A percentile compares a stretch with the other conserved stretches of the same genome.
Conservation (phyloP, 306 rosid genomes). For the Alnus rubra region DNA sequence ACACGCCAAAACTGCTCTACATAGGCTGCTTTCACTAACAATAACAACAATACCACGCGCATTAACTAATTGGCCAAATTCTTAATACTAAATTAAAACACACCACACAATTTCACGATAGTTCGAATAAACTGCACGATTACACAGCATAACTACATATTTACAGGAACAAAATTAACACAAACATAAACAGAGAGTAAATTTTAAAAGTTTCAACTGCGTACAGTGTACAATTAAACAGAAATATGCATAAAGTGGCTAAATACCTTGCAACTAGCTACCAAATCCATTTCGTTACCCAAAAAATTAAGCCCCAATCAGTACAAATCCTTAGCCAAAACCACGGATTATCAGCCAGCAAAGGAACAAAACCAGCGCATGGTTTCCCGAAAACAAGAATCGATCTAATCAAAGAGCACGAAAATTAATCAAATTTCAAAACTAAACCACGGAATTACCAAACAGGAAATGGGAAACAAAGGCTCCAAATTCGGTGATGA, state of each 20-base stretch:
- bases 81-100: neutral
- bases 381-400: constrained; percentile 22
- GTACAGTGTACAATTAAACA: neutral
- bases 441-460: neutral
- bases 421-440: constrained; percentile 14
- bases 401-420: constrained; percentile 37
- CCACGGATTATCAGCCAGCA: constrained; percentile 16
- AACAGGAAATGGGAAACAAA: neutral
- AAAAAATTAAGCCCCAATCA: neutral
- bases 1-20: neutral
- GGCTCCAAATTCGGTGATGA: neutral
- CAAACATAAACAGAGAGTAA: neutral
- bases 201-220: neutral
- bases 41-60: neutral
- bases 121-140: neutral
- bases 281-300: constrained; percentile 49
- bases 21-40: neutral
- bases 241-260: neutral
- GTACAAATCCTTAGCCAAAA: neutral
- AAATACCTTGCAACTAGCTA: constrained; percentile 59
- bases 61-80: neutral
- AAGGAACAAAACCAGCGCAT: constrained; percentile 24
- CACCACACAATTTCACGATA: neutral
- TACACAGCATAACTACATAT: neutral
- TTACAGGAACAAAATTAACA: neutral